A percentile compares a stretch with the other conserved stretches of the same genome.
phyloP scores from a whole-genome alignment of 2,329 filamentous ascomycete genomes.

The Calonectria leucothoes region DNA sequence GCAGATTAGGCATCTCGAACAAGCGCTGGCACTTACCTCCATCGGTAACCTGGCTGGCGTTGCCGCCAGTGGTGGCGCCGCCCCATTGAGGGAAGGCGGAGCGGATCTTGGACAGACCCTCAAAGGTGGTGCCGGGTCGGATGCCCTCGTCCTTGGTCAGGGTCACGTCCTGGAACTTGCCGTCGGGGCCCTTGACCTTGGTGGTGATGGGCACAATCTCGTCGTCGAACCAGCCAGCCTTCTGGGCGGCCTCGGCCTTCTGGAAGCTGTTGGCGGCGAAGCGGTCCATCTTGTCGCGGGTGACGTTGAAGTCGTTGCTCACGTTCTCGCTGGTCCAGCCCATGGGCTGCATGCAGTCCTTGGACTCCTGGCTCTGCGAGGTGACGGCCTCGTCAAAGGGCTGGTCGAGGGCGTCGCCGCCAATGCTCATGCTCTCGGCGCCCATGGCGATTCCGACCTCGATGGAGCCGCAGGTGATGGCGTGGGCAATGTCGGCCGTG shows the following conservation, averaged over 20 bases:
- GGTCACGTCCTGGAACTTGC: constrained; percentile 80
- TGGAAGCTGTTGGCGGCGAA: constrained; percentile 90
- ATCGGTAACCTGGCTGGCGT: constrained; percentile 95
- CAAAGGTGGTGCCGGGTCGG: constrained; percentile 87
- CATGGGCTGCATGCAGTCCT: constrained; percentile 95
- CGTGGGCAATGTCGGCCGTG: constrained; percentile 92
- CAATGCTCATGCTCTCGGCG: constrained; percentile 86
- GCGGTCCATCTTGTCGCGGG: constrained; percentile 82
- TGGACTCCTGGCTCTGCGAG: constrained; percentile 77
- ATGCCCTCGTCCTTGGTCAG: constrained; percentile 91
- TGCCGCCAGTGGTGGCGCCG: constrained; percentile 87
- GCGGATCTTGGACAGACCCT: constrained; percentile 85
- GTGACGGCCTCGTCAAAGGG: constrained; percentile 85
- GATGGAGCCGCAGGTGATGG: constrained; percentile 84
- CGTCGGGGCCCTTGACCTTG: constrained; percentile 85
- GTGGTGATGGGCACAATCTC: constrained; percentile 93
- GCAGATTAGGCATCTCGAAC: not conserved
- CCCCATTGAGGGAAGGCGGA: constrained; percentile 93
- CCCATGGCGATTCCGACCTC: constrained; percentile 89
- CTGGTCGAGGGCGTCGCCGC: constrained; percentile 75
- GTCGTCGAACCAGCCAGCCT: constrained; percentile 90
- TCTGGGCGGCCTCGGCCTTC: constrained; percentile 89
- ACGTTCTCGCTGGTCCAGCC: constrained; percentile 98
- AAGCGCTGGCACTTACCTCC: constrained; percentile 67
- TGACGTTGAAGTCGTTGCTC: constrained; percentile 87